Conservation (phyloP, 1,139 yeast species). For the Blastobotrys ciferrii region DNA sequence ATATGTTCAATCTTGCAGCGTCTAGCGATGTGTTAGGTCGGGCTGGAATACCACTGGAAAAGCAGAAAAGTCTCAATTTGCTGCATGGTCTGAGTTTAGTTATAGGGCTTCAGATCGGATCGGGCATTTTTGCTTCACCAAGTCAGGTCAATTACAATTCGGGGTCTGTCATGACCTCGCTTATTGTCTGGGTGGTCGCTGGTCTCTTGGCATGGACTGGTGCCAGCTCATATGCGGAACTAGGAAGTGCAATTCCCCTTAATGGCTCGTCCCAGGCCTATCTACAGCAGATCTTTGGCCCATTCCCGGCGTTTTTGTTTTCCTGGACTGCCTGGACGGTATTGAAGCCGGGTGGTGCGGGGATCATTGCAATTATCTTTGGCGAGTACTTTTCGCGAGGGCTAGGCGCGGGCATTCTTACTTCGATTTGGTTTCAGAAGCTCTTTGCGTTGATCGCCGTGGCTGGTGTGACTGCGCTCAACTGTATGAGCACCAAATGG, state of each 20-base stretch:
- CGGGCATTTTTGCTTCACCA: slow-evolving; percentile 46
- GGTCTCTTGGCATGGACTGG: slow-evolving; percentile 47
- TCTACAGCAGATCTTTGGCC: slow-evolving; percentile 40
- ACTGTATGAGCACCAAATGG: slow-evolving; percentile 34
- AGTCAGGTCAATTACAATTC: slow-evolving; percentile 39
- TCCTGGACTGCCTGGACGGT: slow-evolving; percentile 43
- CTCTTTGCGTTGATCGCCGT: slow-evolving; percentile 36
- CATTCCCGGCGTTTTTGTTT: slow-evolving; percentile 40
- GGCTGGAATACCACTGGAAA: slow-evolving; percentile 33
- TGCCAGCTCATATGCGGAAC: slow-evolving; percentile 44
- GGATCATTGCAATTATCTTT: slow-evolving; percentile 42
- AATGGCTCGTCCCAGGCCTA: slow-evolving; percentile 46
- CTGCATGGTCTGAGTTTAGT: slow-evolving; percentile 42
- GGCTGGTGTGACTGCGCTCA: slow-evolving; percentile 31
- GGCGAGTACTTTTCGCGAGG: slow-evolving; percentile 38
- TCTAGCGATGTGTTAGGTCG: slow-evolving; percentile 27
- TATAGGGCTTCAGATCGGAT: slow-evolving; percentile 44
- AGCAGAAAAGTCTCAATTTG: slow-evolving; percentile 37
- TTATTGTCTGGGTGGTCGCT: slow-evolving; percentile 41
- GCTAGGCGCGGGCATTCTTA: slow-evolving; percentile 20
- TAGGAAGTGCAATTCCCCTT: slow-evolving; percentile 42
- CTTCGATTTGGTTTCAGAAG: slow-evolving; percentile 35
- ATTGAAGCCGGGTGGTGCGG: slow-evolving; percentile 43
- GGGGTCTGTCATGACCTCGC: slow-evolving; percentile 42
- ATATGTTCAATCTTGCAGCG: slow-evolving; percentile 33